Evolutionary conservation across 2,329 filamentous ascomycete species (phyloP).

Genomic region (Cryphonectria parasitica): DNA sequence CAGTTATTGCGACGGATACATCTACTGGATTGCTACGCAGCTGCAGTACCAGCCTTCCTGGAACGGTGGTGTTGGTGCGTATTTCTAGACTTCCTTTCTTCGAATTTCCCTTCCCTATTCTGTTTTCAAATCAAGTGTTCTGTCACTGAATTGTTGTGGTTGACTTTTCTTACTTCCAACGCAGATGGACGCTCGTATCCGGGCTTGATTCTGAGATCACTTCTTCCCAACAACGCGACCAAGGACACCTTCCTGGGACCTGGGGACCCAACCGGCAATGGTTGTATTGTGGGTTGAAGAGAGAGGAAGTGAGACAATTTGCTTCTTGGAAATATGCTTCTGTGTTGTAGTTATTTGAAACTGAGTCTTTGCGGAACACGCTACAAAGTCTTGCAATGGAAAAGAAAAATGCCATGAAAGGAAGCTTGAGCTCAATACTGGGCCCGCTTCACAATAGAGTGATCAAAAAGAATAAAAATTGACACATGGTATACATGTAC

Average conservation of each 20-base stretch:
- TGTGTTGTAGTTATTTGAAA: not conserved
- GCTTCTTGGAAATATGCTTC: not conserved
- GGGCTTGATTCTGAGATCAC: not conserved
- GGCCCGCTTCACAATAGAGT: not conserved
- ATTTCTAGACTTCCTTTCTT: not conserved
- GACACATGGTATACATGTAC: not conserved
- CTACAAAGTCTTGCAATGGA: too few species aligned
- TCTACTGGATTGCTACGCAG: not conserved
- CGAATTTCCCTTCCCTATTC: not conserved
- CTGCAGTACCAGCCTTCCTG: conserved; percentile 1
- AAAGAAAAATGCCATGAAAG: too few species aligned
- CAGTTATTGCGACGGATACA: conserved; percentile 7
- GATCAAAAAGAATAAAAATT: not conserved
- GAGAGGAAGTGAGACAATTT: too few species aligned
- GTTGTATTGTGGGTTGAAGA: not conserved
- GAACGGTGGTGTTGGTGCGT: not conserved
- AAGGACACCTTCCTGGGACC: conserved; percentile 4
- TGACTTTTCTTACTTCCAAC: not conserved
- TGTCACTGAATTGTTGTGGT: not conserved
- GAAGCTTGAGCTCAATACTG: too few species aligned
- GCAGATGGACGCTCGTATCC: not conserved
- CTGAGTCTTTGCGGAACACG: not conserved
- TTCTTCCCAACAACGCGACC: conserved; percentile 2
- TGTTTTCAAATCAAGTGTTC: not conserved
- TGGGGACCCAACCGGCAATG: not conserved